These are phyloP conservation scores for Amanita exitialis DNA, from an alignment of 768 basidiomycete species.

Conservation along the genomic window DNA sequence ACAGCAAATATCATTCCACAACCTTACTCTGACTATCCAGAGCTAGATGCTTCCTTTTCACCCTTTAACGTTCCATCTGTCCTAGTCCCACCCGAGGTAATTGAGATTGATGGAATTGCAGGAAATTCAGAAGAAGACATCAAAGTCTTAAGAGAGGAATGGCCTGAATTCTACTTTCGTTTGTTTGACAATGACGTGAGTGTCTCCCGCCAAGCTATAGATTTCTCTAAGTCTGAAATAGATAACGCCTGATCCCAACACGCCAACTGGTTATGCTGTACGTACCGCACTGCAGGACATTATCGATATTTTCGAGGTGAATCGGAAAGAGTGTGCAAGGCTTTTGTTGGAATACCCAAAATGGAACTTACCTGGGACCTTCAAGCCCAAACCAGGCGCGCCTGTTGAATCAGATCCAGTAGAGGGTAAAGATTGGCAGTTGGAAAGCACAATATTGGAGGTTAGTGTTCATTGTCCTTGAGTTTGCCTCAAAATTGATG, in stretches of 20 bases:
- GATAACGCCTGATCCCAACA: conserved; percentile 70
- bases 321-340: conserved; percentile 90
- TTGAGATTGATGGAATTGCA: conserved; percentile 66
- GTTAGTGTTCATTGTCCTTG: conserved; percentile 24
- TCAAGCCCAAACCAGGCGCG: conserved; percentile 68
- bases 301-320: conserved; percentile 87
- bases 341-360: conserved; percentile 79
- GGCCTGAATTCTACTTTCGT: conserved; percentile 62
- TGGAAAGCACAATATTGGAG: conserved; percentile 86
- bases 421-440: conserved; percentile 68
- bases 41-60: conserved; percentile 25
- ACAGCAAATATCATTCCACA: conserved; percentile 48
- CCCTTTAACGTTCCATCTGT: conserved; percentile 69
- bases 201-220: conserved; percentile 2
- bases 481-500: background rate
- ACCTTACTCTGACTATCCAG: conserved; percentile 46
- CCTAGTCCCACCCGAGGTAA: conserved; percentile 80
- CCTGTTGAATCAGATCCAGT: conserved; percentile 39
- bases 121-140: conserved; percentile 63
- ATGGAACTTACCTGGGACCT: conserved; percentile 77
- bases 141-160: conserved; percentile 71
- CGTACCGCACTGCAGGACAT: conserved; percentile 68
- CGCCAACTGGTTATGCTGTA: conserved; percentile 70
- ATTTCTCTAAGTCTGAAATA: conserved; percentile 18
- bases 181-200: conserved; percentile 55